A percentile compares a stretch with the other conserved stretches of the same genome.
Evolutionary conservation across 768 basidiomycete species (phyloP).

Genomic region (Tylopilus plumbeoviolaceoides): DNA sequence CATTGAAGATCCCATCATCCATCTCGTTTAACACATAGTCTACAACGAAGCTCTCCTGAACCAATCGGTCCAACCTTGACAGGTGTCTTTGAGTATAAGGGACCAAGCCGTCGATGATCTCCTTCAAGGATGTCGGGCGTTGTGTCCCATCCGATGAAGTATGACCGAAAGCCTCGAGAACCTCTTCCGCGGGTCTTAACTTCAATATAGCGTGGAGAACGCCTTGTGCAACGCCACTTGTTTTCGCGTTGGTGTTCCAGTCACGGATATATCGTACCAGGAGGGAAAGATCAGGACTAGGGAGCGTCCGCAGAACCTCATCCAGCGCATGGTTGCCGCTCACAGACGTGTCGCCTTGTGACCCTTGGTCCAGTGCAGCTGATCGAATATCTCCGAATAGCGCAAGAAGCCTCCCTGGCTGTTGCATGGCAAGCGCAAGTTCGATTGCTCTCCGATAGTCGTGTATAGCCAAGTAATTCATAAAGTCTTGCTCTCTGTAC

Average conservation of each 20-base stretch:
- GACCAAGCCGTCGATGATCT: constrained; percentile 79
- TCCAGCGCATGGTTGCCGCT: constrained; percentile 78
- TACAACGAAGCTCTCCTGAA: constrained; percentile 94
- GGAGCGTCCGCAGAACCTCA: constrained; percentile 71
- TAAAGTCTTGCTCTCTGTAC: constrained; percentile 93
- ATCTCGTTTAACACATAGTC: constrained; percentile 87
- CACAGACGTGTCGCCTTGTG: constrained; percentile 32
- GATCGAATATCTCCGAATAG: constrained; percentile 69
- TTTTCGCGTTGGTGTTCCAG: constrained; percentile 96
- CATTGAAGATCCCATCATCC: constrained; percentile 72
- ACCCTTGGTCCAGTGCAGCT: constrained; percentile 17
- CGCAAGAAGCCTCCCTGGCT: constrained; percentile 80
- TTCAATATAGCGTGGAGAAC: constrained; percentile 81
- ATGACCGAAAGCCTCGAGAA: constrained; percentile 58
- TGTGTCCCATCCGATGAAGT: constrained; percentile 15
- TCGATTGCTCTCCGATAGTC: constrained; percentile 91
- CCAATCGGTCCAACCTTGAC: constrained; percentile 73
- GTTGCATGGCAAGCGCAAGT: constrained; percentile 88
- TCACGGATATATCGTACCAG: constrained; percentile 79
- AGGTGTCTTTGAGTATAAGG: constrained; percentile 96
- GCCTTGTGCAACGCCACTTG: constrained; percentile 78
- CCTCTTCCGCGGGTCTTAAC: constrained; percentile 67
- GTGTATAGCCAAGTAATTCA: constrained; percentile 81
- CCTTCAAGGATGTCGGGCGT: constrained; percentile 43
- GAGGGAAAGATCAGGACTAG: constrained; percentile 69